Conservation (phyloP, 441 rosid genomes). For the Raphanus hybrid region DNA sequence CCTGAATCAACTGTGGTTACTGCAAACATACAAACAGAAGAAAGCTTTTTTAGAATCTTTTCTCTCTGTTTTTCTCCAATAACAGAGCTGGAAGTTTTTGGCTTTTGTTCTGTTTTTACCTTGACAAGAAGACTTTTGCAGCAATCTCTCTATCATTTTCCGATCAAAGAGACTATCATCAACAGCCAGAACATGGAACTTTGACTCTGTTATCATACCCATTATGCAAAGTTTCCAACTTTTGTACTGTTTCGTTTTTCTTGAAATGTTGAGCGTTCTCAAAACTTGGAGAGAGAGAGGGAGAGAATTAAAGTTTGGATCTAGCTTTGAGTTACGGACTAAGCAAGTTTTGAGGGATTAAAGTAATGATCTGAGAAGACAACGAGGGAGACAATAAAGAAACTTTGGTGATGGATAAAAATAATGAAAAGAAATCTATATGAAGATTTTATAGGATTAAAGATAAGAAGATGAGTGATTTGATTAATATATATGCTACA, state of each 20-base stretch:
- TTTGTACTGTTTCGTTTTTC: neutral
- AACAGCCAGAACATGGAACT: constrained; percentile 65
- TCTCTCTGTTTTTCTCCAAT: neutral
- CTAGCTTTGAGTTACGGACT: constrained; percentile 49
- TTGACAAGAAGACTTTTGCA: constrained; percentile 70
- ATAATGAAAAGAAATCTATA: constrained; percentile 44
- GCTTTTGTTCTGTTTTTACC: constrained; percentile 37
- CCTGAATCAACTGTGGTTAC: constrained; percentile 94
- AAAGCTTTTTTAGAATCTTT: neutral
- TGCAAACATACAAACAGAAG: constrained; percentile 31
- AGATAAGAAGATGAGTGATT: constrained; percentile 34
- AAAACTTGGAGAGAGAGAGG: constrained; percentile 11
- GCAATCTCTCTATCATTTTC: constrained; percentile 64
- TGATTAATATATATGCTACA: constrained; percentile 11
- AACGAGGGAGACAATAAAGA: constrained; percentile 12
- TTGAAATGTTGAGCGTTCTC: constrained; percentile 14
- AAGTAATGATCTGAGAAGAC: constrained; percentile 7
- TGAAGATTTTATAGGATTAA: constrained; percentile 38
- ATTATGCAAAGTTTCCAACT: constrained; percentile 22
- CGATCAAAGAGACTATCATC: constrained; percentile 65
- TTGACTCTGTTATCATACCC: constrained; percentile 55
- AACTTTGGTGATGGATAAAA: constrained; percentile 29
- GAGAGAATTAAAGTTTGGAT: constrained; percentile 10
- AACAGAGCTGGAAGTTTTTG: neutral
- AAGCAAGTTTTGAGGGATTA: constrained; percentile 41